Conservation (phyloP, 305 asterid species). For the Fraxinus angustifolia region DNA sequence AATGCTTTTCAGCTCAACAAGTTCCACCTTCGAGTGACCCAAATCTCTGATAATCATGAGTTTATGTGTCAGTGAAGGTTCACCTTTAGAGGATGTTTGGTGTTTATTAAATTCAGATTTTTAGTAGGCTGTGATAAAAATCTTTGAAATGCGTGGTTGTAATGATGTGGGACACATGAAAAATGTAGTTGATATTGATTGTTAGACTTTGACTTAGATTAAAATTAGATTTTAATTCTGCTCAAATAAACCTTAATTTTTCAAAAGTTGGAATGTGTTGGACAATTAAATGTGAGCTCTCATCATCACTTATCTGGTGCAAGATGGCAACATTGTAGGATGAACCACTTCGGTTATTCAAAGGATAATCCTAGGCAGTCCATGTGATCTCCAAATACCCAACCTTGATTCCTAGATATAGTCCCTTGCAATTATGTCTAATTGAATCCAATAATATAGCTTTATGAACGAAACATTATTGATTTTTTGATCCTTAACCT, state of each 20-base stretch:
- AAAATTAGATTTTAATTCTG: too few species aligned
- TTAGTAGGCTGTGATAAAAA: too few species aligned
- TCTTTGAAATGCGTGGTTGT: too few species aligned
- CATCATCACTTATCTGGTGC: background rate
- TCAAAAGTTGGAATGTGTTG: background rate
- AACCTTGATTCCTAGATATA: background rate
- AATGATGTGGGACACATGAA: too few species aligned
- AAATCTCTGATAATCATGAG: background rate
- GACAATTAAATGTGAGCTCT: background rate
- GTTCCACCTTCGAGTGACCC: background rate
- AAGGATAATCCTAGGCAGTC: background rate
- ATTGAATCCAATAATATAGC: background rate
- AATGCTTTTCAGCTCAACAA: background rate
- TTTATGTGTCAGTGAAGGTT: background rate
- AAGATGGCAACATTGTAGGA: background rate
- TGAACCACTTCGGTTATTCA: background rate
- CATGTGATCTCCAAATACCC: background rate
- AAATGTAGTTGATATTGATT: too few species aligned
- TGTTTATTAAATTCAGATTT: too few species aligned
- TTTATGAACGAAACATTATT: too few species aligned
- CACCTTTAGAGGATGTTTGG: background rate
- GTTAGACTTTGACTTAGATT: too few species aligned
- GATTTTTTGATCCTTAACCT: background rate
- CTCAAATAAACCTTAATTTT: too few species aligned
- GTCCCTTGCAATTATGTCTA: background rate